These are phyloP conservation scores for Baorangia bicolor DNA, from an alignment of 768 basidiomycete species.

Conservation along the genomic window DNA sequence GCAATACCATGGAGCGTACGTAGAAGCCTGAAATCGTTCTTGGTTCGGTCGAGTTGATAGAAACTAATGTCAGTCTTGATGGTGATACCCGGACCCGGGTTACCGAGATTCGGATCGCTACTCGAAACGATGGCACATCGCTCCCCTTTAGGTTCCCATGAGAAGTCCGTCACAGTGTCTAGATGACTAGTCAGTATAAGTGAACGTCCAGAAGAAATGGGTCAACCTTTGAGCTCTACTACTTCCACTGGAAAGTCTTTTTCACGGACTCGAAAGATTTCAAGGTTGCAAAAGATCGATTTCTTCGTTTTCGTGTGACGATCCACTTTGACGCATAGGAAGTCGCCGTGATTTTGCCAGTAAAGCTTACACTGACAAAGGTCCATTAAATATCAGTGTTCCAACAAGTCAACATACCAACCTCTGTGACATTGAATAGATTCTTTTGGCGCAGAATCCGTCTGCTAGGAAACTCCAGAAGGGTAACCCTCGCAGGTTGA, in stretches of 20 bases:
- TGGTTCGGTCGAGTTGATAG: slow-evolving; percentile 88
- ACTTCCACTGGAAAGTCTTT: slow-evolving; percentile 98
- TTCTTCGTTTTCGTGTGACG: slow-evolving; percentile 99
- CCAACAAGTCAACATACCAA: slow-evolving; percentile 37
- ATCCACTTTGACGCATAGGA: slow-evolving; percentile 98
- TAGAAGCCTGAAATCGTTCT: slow-evolving; percentile 92
- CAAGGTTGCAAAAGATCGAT: slow-evolving; percentile 96
- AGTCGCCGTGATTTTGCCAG: slow-evolving; percentile 99
- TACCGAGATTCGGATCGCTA: slow-evolving; percentile 89
- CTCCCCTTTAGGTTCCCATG: slow-evolving; percentile 98
- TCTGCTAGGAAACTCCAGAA: slow-evolving; percentile 86
- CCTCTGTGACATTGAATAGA: slow-evolving; percentile 96
- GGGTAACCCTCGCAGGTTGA: slow-evolving; percentile 95
- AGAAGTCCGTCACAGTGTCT: slow-evolving; percentile 95
- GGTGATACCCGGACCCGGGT: slow-evolving; percentile 86
- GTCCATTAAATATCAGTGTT: neutral
- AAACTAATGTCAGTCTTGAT: slow-evolving; percentile 96
- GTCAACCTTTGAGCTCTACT: slow-evolving; percentile 89
- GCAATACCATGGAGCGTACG: slow-evolving; percentile 46
- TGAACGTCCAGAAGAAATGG: neutral
- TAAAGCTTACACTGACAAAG: slow-evolving; percentile 83
- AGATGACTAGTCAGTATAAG: slow-evolving; percentile 14
- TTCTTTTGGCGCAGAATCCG: slow-evolving; percentile 90
- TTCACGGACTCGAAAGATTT: slow-evolving; percentile 96
- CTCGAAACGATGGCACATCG: slow-evolving; percentile 96